phyloP scores from a whole-genome alignment of 176 grass and related monocot species.

The Ensete ventricosum region DNA sequence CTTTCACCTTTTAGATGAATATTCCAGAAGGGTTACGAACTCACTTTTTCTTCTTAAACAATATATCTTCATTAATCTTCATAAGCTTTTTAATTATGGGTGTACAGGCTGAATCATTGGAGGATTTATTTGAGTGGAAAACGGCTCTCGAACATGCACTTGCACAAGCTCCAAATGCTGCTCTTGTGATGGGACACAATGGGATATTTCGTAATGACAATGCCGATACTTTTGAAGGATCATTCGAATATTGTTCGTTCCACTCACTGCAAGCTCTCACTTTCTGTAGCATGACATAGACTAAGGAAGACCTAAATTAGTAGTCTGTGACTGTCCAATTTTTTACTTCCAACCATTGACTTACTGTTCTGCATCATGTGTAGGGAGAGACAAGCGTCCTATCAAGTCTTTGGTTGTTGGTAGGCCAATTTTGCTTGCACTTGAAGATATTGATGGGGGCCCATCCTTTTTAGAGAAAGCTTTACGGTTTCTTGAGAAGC shows the following conservation, averaged over 20 bases:
- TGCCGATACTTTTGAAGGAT: conserved; percentile 77
- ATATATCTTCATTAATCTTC: conserved; percentile 1
- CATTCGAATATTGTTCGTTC: conserved; percentile 71
- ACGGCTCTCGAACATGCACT: conserved; percentile 92
- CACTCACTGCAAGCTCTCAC: conserved; percentile 11
- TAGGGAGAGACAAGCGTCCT: conserved; percentile 89
- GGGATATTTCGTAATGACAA: conserved; percentile 94
- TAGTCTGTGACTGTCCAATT: too few species aligned
- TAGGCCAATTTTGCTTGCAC: conserved; percentile 92
- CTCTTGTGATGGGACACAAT: conserved; percentile 98
- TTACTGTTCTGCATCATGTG: conserved; percentile 14
- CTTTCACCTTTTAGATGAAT: not conserved
- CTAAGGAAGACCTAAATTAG: too few species aligned
- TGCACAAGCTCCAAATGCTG: conserved; percentile 94
- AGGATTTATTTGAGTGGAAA: conserved; percentile 99
- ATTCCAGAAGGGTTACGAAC: not conserved
- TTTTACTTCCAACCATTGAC: too few species aligned
- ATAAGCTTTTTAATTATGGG: conserved; percentile 23
- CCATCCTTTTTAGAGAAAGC: conserved; percentile 99
- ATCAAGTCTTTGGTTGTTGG: conserved; percentile 89
- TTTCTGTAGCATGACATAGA: not conserved
- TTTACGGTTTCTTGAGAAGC: conserved; percentile 89
- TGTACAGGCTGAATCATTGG: conserved; percentile 72
- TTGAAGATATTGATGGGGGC: conserved; percentile 97
- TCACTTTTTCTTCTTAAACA: not conserved